Evolutionary conservation across 495 filamentous ascomycete genomes (phyloP).

Genomic region (Jackrogersella multiformis): DNA sequence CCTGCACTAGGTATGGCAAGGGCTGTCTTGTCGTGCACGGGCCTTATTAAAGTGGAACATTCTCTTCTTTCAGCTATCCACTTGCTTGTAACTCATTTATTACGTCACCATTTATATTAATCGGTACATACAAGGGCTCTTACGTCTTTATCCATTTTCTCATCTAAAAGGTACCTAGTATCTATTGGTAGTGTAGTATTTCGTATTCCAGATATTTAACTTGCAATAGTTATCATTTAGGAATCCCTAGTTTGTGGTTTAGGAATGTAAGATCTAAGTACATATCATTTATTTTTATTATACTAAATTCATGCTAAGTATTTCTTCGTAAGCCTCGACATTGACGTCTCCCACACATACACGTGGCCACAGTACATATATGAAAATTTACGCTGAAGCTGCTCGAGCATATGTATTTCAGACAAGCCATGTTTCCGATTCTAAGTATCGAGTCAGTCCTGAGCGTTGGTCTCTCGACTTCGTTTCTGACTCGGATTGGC

Average conservation of each 20-base stretch:
- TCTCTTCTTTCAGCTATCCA: slow-evolving; percentile 24
- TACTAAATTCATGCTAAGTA: slow-evolving; percentile 18
- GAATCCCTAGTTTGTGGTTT: background rate
- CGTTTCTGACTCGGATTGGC: background rate
- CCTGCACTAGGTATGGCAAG: too few species aligned
- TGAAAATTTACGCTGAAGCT: slow-evolving; percentile 3
- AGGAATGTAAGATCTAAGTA: slow-evolving; percentile 8
- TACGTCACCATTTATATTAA: slow-evolving; percentile 15
- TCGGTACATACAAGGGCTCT: background rate
- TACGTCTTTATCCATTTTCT: background rate
- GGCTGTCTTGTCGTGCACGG: too few species aligned
- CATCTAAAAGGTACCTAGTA: background rate
- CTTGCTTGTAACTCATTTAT: background rate
- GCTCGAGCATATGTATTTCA: background rate
- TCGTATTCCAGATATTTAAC: background rate
- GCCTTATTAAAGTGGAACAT: too few species aligned
- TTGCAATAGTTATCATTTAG: too few species aligned
- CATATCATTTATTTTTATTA: too few species aligned
- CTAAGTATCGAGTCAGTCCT: background rate
- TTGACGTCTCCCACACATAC: background rate
- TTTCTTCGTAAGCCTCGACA: background rate
- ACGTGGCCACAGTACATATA: too few species aligned
- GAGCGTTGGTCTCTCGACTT: background rate
- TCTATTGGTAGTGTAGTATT: background rate
- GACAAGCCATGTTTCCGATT: background rate